Evolutionary conservation across 2,329 filamentous ascomycete species (phyloP).

Genomic region (Didymella segeticola): DNA sequence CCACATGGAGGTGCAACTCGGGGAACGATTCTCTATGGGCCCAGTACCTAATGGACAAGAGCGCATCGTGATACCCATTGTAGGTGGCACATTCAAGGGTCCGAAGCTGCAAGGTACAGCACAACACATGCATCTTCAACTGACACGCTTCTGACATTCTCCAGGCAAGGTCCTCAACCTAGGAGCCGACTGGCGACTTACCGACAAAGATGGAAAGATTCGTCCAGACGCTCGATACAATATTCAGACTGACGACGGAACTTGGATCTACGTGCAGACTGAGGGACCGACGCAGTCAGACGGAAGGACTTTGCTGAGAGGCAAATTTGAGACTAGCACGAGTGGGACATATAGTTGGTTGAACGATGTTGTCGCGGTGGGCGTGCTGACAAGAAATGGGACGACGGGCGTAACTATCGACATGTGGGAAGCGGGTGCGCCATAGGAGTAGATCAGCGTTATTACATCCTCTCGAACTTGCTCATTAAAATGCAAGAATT

Average conservation of each 20-base stretch:
- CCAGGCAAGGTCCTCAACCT: conserved; percentile 42
- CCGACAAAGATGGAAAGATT: conserved; percentile 31
- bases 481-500: too few species aligned
- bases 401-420: conserved; percentile 32
- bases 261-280: conserved; percentile 44
- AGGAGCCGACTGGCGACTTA: conserved; percentile 50
- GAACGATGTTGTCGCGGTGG: conserved; percentile 46
- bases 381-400: conserved; percentile 29
- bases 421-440: conserved; percentile 34
- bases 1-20: conserved; percentile 29
- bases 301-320: conserved; percentile 41
- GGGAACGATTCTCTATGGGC: conserved; percentile 29
- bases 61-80: conserved; percentile 39
- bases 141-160: neutral
- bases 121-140: neutral
- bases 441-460: neutral
- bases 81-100: conserved; percentile 40
- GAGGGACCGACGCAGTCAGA: conserved; percentile 36
- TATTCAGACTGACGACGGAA: conserved; percentile 45
- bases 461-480: too few species aligned
- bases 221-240: conserved; percentile 49
- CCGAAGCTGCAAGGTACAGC: conserved; percentile 29
- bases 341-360: conserved; percentile 47
- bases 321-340: conserved; percentile 44
- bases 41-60: conserved; percentile 29